Base-by-base conservation (phyloP, 1,284 basidiomycete genomes). In the Ceratorhiza oryzae-sativae region DNA sequence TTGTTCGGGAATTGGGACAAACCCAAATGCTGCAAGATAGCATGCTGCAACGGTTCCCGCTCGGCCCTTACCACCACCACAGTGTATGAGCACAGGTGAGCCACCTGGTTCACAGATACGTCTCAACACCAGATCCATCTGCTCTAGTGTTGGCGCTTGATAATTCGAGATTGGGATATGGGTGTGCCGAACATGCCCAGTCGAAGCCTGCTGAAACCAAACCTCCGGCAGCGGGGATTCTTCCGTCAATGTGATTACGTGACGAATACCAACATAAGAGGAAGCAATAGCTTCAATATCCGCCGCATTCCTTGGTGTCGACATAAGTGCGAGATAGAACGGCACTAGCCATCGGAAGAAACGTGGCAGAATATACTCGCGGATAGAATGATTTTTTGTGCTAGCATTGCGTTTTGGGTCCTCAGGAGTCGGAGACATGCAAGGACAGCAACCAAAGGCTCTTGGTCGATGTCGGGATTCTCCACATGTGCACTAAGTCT, bases 331-430 rank as follows among this genome's bases (percentile, higher is more conserved):
- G 23, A 89, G 75, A 58, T 85, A 82, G 75, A 83, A 85, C 5
- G 87, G 87, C 41, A 88, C 80, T 10, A 89, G 80, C 87, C 87
- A 88, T 6, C 86, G 82, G 77, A 88, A 88, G 79, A 86, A 87
- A 4, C 87, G 83, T 36, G 86, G 86, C 2, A 88, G 79, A 15
- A 73, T 81, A 42, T 80, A 82, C 1, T 71, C 36, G 15, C 18
- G 30, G 27, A 20, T 20, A 18, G 18, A 12, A 23, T 51, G 48
- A n/a, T 60, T n/a, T n/a, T 30, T 62, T 83, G 83, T 32, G 86
- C 77, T 73, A 74, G 82, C n/a, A 0, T 81, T 77, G n/a, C 84
- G 80, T 53, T 53, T 30, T 13, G 25, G 27, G 18, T 30, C 25
- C 63, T 85, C 77, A 12, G 85, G 75, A 34, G 81, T 80, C 27